Percentiles rank a stretch among this genome's conserved stretches.
phyloP scores from a whole-genome alignment of 441 rosid genomes.

The Gossypium aridum region DNA sequence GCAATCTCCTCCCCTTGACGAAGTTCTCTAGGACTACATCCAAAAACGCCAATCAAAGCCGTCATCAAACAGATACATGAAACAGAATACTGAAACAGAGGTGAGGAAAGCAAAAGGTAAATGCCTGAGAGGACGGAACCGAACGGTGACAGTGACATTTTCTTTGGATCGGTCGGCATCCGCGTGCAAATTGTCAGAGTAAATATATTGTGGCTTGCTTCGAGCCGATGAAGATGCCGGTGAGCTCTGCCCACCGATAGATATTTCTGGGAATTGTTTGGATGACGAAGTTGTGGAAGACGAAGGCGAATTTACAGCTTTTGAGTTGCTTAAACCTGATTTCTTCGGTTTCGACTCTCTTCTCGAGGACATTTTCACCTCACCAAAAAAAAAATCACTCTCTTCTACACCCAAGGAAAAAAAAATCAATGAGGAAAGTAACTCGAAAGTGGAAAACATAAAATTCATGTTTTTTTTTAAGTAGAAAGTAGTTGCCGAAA shows the following conservation, averaged over 20 bases:
- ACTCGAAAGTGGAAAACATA: background rate
- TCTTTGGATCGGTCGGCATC: constrained; percentile 69
- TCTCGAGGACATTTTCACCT: constrained; percentile 63
- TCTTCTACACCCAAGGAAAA: constrained; percentile 5
- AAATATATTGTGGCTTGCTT: constrained; percentile 68
- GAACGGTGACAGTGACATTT: constrained; percentile 92
- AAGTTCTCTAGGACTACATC: constrained; percentile 90
- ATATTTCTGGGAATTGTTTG: constrained; percentile 67
- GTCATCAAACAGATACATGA: background rate
- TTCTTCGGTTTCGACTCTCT: constrained; percentile 57
- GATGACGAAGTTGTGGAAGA: constrained; percentile 93
- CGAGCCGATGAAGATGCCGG: constrained; percentile 92
- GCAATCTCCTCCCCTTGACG: constrained; percentile 99
- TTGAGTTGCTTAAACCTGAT: constrained; percentile 34
- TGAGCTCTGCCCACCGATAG: constrained; percentile 83
- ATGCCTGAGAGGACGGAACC: constrained; percentile 96
- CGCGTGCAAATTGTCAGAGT: constrained; percentile 41
- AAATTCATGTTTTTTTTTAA: no score
- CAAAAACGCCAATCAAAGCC: constrained; percentile 17
- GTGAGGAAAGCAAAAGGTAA: background rate
- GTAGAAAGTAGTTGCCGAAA: constrained; percentile 3
- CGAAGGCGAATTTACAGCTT: constrained; percentile 70
- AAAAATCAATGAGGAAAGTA: background rate
- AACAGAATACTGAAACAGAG: background rate
- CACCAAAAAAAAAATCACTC: constrained; percentile 11